Evolutionary conservation across 257 asterid genomes (phyloP).

Genomic region (Solanum ahanhuiri): DNA sequence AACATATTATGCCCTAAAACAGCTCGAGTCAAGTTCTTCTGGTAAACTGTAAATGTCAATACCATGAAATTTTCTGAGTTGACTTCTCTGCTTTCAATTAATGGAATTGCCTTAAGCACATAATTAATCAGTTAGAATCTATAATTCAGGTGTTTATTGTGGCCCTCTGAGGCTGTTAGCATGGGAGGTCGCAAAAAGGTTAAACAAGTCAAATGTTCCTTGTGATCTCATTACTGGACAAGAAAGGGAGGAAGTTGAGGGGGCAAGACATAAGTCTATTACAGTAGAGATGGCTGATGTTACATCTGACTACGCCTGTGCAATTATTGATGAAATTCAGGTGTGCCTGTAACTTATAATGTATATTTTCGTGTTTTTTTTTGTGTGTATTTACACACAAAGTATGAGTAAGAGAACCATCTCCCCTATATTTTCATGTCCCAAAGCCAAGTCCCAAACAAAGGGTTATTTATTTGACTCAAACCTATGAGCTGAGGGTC

Average conservation of each 20-base stretch:
- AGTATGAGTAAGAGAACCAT: not conserved
- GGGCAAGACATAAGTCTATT: slow-evolving; percentile 77
- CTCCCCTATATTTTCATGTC: not conserved
- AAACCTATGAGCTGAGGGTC: no score
- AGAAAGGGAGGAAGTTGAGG: slow-evolving; percentile 83
- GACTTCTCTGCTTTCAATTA: slow-evolving; percentile 1
- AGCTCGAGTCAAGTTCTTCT: slow-evolving; percentile 63
- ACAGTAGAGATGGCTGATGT: slow-evolving; percentile 97
- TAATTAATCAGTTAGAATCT: not conserved
- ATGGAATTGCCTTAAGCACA: not conserved
- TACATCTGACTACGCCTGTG: slow-evolving; percentile 57
- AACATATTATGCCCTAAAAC: slow-evolving; percentile 78
- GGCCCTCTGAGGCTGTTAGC: slow-evolving; percentile 98
- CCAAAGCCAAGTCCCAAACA: not conserved
- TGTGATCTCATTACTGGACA: slow-evolving; percentile 95
- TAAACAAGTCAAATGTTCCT: slow-evolving; percentile 84
- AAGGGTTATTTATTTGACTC: no score
- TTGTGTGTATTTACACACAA: not conserved
- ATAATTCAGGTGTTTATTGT: slow-evolving; percentile 66
- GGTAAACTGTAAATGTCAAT: slow-evolving; percentile 26
- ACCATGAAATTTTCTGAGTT: not conserved
- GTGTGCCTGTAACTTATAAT: slow-evolving; percentile 15
- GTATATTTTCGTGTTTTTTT: not conserved
- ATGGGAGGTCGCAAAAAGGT: slow-evolving; percentile 89
- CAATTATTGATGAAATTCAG: slow-evolving; percentile 96